Evolutionary conservation across 257 asterid species (phyloP), one percentile per base, ranked within the genome.

Genomic region (Cordia subcordata): DNA sequence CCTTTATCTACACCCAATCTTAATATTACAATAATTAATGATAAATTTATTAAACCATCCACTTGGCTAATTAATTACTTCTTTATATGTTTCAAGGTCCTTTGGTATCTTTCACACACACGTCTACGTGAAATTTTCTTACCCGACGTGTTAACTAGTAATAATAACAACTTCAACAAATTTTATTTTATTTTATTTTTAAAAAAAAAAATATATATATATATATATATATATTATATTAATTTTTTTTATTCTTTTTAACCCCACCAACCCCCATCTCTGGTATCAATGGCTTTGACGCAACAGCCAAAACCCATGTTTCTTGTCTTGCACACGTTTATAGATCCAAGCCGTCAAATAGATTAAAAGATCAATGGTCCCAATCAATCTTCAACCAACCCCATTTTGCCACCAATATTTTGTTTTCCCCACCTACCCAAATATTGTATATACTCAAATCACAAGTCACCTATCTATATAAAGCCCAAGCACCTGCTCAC

Each of bases 391-490:
- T 53, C 57, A 53, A 22, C 57, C 38, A 53, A 53, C 47, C 47
- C 57, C 57, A 14, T 38, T 53, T 53, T 53, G 38, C 3, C 1
- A 20, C 17, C 56, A 33, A 27, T 17, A 11, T 20, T 20, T 21
- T 53, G 17, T 19, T 23, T 22, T 53, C 12, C 57, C 15, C 57
- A 53, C 57, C 57, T 53, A 53, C 57, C n/a, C 57, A 53, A 53
- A 11, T 20, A 11, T 13, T 53, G 10, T 10, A 53, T 10, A 11
- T 52, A 52, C 33, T 16, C 57, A n/a, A n/a, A n/a, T n/a, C n/a
- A n/a, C n/a, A n/a, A n/a, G n/a, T n/a, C n/a, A n/a, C n/a, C n/a
- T n/a, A n/a, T 15, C 38, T 53, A 53, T 53, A 53, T 21, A 53
- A 53, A n/a, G 8, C 33, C 16, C 39, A 19, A 49, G 9, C 8